phyloP scores from a whole-genome alignment of 805 yeast genomes.

The Barnettozyma siamensis region DNA sequence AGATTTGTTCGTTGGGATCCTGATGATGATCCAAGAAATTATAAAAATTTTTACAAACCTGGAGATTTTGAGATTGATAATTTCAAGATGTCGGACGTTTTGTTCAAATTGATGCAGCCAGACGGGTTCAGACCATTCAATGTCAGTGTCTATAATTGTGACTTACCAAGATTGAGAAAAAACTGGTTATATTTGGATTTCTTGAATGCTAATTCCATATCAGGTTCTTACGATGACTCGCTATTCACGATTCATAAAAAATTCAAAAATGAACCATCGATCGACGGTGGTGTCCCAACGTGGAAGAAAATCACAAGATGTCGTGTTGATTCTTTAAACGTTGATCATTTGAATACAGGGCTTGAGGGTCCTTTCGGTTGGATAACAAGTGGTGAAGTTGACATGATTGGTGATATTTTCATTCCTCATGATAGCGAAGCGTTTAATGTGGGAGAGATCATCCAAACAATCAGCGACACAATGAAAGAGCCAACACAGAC shows the following conservation, averaged over 20 bases:
- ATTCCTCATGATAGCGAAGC: slow-evolving; percentile 60
- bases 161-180: slow-evolving; percentile 70
- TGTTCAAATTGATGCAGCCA: slow-evolving; percentile 81
- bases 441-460: slow-evolving; percentile 41
- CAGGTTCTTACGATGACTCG: slow-evolving; percentile 91
- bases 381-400: slow-evolving; percentile 90
- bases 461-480: slow-evolving; percentile 41
- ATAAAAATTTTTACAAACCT: slow-evolving; percentile 63
- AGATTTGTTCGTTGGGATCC: slow-evolving; percentile 81
- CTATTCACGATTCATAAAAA: slow-evolving; percentile 85
- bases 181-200: slow-evolving; percentile 93
- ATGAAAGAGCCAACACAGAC: slow-evolving; percentile 12
- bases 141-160: slow-evolving; percentile 84
- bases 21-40: slow-evolving; percentile 76
- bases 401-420: slow-evolving; percentile 86
- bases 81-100: slow-evolving; percentile 76
- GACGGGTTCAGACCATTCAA: slow-evolving; percentile 74
- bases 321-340: slow-evolving; percentile 76
- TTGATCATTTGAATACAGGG: slow-evolving; percentile 88
- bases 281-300: slow-evolving; percentile 8
- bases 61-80: slow-evolving; percentile 93
- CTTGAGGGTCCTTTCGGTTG: slow-evolving; percentile 95
- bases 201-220: slow-evolving; percentile 73
- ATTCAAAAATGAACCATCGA: slow-evolving; percentile 30
- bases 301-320: slow-evolving; percentile 69